Conservation (phyloP, 768 basidiomycete species). For the Wakefieldia striispora region DNA sequence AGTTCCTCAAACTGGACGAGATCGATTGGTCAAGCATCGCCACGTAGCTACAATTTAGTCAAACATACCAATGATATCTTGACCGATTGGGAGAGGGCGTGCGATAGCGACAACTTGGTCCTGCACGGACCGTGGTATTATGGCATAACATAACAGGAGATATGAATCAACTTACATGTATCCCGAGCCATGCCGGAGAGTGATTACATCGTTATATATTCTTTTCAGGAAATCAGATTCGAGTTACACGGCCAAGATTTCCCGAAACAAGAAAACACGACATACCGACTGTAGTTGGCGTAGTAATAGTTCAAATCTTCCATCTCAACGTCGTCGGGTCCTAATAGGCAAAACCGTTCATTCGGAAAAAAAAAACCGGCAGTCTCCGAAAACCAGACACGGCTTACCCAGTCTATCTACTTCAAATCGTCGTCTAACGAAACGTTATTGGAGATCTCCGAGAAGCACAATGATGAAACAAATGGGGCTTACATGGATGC, state of each 20-base stretch:
- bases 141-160: slow-evolving; percentile 8
- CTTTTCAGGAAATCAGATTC: slow-evolving; percentile 38
- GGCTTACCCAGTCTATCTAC: slow-evolving; percentile 75
- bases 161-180: slow-evolving; percentile 69
- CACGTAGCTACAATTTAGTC: slow-evolving; percentile 7
- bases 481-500: slow-evolving; percentile 74
- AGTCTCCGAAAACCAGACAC: neutral
- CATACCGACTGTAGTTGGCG: slow-evolving; percentile 91
- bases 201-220: slow-evolving; percentile 98
- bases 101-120: slow-evolving; percentile 94
- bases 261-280: slow-evolving; percentile 5
- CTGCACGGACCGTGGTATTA: slow-evolving; percentile 38
- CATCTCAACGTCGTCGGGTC: slow-evolving; percentile 89
- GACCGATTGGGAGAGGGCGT: slow-evolving; percentile 93
- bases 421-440: slow-evolving; percentile 84
- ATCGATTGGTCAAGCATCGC: neutral
- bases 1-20: slow-evolving; percentile 78
- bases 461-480: neutral
- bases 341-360: slow-evolving; percentile 36
- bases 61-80: slow-evolving; percentile 83
- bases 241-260: slow-evolving; percentile 21
- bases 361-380: neutral
- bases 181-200: slow-evolving; percentile 88
- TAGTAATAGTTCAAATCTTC: slow-evolving; percentile 97
- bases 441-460: slow-evolving; percentile 1